These are phyloP conservation scores for Hypericum androsaemum DNA, from an alignment of 345 rosid species.

Conservation along the genomic window DNA sequence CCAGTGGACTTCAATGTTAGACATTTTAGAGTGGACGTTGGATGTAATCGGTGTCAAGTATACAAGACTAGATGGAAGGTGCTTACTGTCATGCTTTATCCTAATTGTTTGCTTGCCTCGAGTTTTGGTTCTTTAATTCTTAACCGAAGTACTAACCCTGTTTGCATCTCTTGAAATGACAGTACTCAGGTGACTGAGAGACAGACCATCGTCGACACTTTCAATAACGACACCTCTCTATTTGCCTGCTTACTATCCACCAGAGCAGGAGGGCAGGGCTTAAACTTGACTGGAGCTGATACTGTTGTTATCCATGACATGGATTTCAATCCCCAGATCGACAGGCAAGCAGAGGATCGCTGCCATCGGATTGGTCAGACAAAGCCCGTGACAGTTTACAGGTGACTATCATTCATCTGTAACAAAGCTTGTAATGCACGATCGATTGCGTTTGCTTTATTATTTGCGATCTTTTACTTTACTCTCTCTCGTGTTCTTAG, in stretches of 20 bases:
- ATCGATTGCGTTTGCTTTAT: too few species aligned
- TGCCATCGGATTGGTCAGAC: conserved; percentile 97
- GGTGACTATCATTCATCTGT: conserved; percentile 28
- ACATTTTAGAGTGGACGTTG: conserved; percentile 88
- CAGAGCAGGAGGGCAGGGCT: conserved; percentile 95
- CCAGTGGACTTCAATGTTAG: conserved; percentile 99
- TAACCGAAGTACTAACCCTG: neutral
- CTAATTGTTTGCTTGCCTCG: neutral
- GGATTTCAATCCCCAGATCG: conserved; percentile 98
- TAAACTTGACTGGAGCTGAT: conserved; percentile 90
- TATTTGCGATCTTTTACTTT: too few species aligned
- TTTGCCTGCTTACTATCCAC: conserved; percentile 83
- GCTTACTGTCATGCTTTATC: neutral
- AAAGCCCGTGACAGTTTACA: conserved; percentile 79
- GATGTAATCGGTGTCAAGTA: conserved; percentile 87
- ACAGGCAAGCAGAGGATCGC: conserved; percentile 90
- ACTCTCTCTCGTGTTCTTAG: conserved; percentile 24
- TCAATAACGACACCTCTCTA: conserved; percentile 68
- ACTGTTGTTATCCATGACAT: conserved; percentile 80
- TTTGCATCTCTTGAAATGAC: conserved; percentile 9
- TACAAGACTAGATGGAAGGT: conserved; percentile 93
- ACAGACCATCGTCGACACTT: conserved; percentile 77
- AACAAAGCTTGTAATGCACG: too few species aligned
- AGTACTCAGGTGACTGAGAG: conserved; percentile 87
- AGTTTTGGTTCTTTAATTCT: neutral